Base-by-base conservation (phyloP, 176 grass and related monocot species). In the Avena sativa region DNA sequence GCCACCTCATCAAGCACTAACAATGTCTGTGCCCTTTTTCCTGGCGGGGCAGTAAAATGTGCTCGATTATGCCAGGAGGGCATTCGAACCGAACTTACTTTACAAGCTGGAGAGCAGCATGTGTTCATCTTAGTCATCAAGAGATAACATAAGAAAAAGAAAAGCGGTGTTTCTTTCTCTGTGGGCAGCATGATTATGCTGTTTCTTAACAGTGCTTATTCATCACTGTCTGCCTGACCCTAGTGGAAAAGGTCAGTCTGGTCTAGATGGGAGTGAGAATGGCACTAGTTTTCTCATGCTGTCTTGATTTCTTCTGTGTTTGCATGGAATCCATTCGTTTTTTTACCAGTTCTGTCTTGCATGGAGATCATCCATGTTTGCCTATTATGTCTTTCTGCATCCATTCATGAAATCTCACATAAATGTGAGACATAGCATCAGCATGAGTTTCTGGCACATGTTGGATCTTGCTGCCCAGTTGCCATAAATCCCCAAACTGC, bases 151-250 rank as follows among this genome's bases (percentile, higher is more conserved):
- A 67, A 25, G n/a, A 55, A 80, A 83, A 61, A 43, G 32, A 53
- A 19, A 53, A 76, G 19, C 1, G 15, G 9, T 21, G 59, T 76
- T 40, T 15, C 66, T 51, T 76, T 32, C n/a, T 76, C 23, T 69
- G 76, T 53, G 76, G 12, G 30, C 77, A 88, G 25, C 63, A 88
- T 91, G 86, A 91, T 81, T 78, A 67, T 91, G 90, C 40, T 71
- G 70, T 77, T 43, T 68, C 62, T 90, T 78, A 48, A 61, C 53
- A 34, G 32, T 28, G 83, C 10, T 74, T 73, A 12, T 80, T 74
- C 76, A 86, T 58, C 78, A 59, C 7, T 71, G 60, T 49, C 56
- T 76, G 83, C 12, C 40, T 88, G 30, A 8, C 61, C 61, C 32
- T 28, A 19, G 0, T 74, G 73, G 40, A 61, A 69, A 74, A 11